Conservation (phyloP, 352 stramenopile species). For the Globisporangium recalcitrans region DNA sequence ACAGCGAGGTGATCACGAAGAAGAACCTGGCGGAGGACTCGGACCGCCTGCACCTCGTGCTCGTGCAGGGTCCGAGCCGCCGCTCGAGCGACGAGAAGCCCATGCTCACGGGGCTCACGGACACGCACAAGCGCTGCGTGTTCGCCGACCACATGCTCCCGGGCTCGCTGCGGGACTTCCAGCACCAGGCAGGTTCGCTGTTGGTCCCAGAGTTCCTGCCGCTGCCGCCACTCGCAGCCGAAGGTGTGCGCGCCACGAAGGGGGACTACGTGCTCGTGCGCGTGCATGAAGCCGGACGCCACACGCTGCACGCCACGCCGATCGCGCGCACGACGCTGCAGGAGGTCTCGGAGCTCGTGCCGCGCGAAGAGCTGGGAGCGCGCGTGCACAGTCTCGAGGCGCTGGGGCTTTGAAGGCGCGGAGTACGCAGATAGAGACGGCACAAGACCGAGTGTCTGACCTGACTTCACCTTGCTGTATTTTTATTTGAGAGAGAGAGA, state of each 20-base stretch:
- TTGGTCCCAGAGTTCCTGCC: conserved; percentile 42
- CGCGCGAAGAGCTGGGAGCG: conserved; percentile 51
- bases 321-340: conserved; percentile 68
- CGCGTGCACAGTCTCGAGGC: conserved; percentile 35
- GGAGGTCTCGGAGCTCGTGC: conserved; percentile 51
- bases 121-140: conserved; percentile 89
- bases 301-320: conserved; percentile 80
- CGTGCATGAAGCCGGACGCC: conserved; percentile 69
- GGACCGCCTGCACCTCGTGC: conserved; percentile 90
- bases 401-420: conserved; percentile 15
- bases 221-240: conserved; percentile 25
- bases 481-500: not conserved
- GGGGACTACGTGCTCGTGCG: conserved; percentile 85
- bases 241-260: conserved; percentile 40
- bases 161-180: conserved; percentile 41
- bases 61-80: conserved; percentile 93
- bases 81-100: conserved; percentile 64
- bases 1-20: conserved; percentile 84
- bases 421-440: not conserved
- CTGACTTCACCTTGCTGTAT: conserved; percentile 6
- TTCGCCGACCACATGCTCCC: conserved; percentile 62
- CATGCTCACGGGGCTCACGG: conserved; percentile 82
- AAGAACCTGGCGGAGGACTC: conserved; percentile 91
- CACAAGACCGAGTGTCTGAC: not conserved
- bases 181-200: conserved; percentile 22